Percentiles rank a stretch among this genome's conserved stretches.
Evolutionary conservation across 495 filamentous ascomycete species (phyloP).

Genomic region (Penicillium flavigenum): DNA sequence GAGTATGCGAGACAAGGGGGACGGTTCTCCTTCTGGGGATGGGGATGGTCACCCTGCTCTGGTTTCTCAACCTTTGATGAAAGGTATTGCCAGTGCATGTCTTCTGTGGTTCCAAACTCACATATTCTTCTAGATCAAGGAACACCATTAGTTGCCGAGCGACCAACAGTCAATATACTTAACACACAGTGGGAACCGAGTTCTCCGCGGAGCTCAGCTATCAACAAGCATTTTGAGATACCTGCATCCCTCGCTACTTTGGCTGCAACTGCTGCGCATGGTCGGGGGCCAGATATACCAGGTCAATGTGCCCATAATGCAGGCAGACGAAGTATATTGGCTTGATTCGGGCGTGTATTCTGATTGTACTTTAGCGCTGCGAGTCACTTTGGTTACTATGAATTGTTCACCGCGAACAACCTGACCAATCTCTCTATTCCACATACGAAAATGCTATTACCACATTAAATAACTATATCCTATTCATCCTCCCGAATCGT

Average conservation of each 20-base stretch:
- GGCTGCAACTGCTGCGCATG: neutral
- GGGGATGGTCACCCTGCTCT: conserved; percentile 21
- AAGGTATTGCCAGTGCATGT: conserved; percentile 14
- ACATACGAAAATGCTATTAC: neutral
- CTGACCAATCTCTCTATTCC: neutral
- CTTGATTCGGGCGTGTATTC: neutral
- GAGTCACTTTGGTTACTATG: neutral
- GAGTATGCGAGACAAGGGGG: conserved; percentile 24
- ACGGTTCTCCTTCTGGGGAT: conserved; percentile 11
- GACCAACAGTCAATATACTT: conserved; percentile 28
- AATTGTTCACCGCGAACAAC: neutral
- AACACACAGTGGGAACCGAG: conserved; percentile 19
- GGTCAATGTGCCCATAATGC: neutral
- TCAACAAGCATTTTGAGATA: conserved; percentile 28
- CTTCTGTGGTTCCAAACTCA: conserved; percentile 3
- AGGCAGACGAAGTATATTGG: neutral
- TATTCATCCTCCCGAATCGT: conserved; percentile 21
- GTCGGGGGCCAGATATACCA: neutral
- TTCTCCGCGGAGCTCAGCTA: conserved; percentile 3
- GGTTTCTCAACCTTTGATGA: neutral
- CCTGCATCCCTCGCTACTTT: conserved; percentile 15
- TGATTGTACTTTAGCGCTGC: neutral
- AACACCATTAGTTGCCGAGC: conserved; percentile 8
- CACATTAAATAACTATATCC: neutral
- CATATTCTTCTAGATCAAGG: neutral